phyloP scores from a whole-genome alignment of 768 basidiomycete species.

The Trametes coccinea region DNA sequence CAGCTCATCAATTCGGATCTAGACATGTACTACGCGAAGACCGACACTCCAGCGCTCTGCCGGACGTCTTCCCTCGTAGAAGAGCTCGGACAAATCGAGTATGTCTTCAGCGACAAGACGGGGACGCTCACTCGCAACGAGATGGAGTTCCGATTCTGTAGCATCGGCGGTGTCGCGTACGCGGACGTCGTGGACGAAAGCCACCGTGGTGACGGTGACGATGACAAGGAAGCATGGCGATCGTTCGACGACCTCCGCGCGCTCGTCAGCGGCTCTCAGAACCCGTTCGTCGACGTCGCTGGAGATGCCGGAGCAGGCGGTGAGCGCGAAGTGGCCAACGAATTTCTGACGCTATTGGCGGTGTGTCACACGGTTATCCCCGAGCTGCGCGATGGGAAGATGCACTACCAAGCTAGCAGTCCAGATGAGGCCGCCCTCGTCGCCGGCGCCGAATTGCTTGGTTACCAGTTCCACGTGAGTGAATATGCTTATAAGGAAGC shows the following conservation, averaged over 20 bases:
- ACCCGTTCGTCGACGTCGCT: constrained; percentile 57
- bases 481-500: not conserved
- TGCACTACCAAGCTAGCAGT: constrained; percentile 92
- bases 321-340: constrained; percentile 38
- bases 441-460: constrained; percentile 87
- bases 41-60: constrained; percentile 95
- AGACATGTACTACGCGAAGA: constrained; percentile 96
- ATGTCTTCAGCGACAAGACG: constrained; percentile 93
- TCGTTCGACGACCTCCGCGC: constrained; percentile 76
- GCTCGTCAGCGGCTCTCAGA: constrained; percentile 46
- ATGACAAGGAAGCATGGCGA: constrained; percentile 61
- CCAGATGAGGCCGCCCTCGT: constrained; percentile 98
- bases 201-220: constrained; percentile 63
- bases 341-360: constrained; percentile 55
- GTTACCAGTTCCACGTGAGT: constrained; percentile 92
- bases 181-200: constrained; percentile 89
- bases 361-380: constrained; percentile 99
- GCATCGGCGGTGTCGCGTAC: constrained; percentile 86
- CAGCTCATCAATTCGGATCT: constrained; percentile 96
- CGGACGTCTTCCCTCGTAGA: constrained; percentile 98
- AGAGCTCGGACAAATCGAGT: constrained; percentile 97
- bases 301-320: constrained; percentile 31
- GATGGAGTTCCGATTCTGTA: constrained; percentile 95
- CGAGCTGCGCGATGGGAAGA: constrained; percentile 86
- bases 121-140: constrained; percentile 96